Evolutionary conservation across 768 basidiomycete genomes (phyloP).

Genomic region (Lentinus tigrinus): DNA sequence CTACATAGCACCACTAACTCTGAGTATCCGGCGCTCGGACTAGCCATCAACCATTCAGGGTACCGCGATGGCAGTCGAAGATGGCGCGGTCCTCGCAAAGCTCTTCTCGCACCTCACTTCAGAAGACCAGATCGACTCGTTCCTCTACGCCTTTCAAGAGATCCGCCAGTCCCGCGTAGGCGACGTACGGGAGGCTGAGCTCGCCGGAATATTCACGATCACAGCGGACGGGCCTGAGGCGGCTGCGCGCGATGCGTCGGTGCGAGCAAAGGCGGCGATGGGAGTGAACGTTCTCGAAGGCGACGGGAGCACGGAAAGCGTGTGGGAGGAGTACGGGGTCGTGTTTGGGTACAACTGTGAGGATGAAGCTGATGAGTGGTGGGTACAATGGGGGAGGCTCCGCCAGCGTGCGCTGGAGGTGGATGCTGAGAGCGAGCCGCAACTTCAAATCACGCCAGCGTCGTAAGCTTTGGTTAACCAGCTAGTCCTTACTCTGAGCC

Average conservation of each 20-base stretch:
- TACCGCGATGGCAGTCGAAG: slow-evolving; percentile 37
- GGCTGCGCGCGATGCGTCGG: slow-evolving; percentile 20
- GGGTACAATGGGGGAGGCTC: slow-evolving; percentile 33
- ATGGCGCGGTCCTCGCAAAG: slow-evolving; percentile 39
- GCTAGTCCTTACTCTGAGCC: too few species aligned
- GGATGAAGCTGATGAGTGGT: slow-evolving; percentile 37
- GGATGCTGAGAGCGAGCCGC: too few species aligned
- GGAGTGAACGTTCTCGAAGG: slow-evolving; percentile 22
- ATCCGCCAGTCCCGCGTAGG: slow-evolving; percentile 31
- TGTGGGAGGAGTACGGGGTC: slow-evolving; percentile 30
- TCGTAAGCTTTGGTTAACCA: too few species aligned
- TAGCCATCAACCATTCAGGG: slow-evolving; percentile 34
- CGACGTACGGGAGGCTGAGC: slow-evolving; percentile 21
- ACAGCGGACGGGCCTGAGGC: slow-evolving; percentile 18
- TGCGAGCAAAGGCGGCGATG: slow-evolving; percentile 22
- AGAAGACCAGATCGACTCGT: slow-evolving; percentile 29
- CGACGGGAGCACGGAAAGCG: slow-evolving; percentile 19
- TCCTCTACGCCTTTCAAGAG: slow-evolving; percentile 36
- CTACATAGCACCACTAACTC: neutral
- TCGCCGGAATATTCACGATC: slow-evolving; percentile 17
- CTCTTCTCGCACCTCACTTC: slow-evolving; percentile 35
- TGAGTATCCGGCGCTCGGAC: neutral
- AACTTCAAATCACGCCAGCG: too few species aligned
- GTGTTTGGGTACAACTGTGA: slow-evolving; percentile 35
- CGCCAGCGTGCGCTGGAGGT: slow-evolving; percentile 17